Evolutionary conservation across 208 protist species (phyloP).

Genomic region (Leishmania turanica): DNA sequence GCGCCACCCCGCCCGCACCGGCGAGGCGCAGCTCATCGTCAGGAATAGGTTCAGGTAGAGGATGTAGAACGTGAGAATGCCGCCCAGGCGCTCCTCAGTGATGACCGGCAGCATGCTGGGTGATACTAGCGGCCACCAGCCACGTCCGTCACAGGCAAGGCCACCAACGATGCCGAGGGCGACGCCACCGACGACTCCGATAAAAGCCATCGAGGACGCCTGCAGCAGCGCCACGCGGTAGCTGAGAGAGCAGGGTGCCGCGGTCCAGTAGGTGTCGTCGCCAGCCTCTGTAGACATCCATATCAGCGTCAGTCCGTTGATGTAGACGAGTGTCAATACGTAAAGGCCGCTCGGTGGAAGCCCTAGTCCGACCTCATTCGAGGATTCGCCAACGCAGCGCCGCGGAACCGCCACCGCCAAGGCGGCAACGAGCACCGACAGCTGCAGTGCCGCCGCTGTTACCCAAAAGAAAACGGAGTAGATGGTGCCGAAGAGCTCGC

Average conservation of each 20-base stretch:
- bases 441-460: slow-evolving; percentile 11
- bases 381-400: background rate
- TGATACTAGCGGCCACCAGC: background rate
- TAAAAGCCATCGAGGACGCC: slow-evolving; percentile 4
- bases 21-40: slow-evolving; percentile 19
- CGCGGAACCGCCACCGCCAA: slow-evolving; percentile 12
- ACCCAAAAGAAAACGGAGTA: slow-evolving; percentile 19
- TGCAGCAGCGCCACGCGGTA: slow-evolving; percentile 4
- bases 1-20: slow-evolving; percentile 20
- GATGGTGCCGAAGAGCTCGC: slow-evolving; percentile 17
- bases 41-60: slow-evolving; percentile 11
- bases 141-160: background rate
- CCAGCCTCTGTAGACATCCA: slow-evolving; percentile 4
- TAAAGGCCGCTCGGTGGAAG: slow-evolving; percentile 6
- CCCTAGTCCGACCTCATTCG: background rate
- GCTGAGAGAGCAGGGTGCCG: background rate
- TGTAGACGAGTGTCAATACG: background rate
- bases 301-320: background rate
- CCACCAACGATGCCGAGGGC: slow-evolving; percentile 4
- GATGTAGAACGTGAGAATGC: slow-evolving; percentile 7
- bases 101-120: background rate
- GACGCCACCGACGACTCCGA: slow-evolving; percentile 2
- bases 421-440: slow-evolving; percentile 11
- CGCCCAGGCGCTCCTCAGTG: slow-evolving; percentile 1
- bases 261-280: background rate